Conservation (phyloP, 495 filamentous ascomycete genomes). For the Hypoxylon intermedium region DNA sequence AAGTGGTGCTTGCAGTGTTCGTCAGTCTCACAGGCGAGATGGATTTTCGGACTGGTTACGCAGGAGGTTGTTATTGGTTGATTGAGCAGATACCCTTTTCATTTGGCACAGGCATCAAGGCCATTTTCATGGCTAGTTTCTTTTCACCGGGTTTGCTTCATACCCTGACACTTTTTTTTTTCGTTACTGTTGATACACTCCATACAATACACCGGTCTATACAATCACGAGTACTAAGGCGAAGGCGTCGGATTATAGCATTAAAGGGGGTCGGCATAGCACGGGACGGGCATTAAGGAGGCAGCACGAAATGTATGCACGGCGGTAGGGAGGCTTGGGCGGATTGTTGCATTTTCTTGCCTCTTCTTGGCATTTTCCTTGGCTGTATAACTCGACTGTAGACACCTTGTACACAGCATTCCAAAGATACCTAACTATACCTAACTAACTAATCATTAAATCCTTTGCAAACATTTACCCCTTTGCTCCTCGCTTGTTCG, state of each 20-base stretch:
- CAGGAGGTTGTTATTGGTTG: conserved; percentile 52
- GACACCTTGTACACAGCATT: conserved; percentile 22
- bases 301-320: conserved; percentile 12
- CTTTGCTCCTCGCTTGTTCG: not conserved
- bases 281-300: conserved; percentile 28
- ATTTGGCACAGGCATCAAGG: conserved; percentile 1
- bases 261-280: conserved; percentile 26
- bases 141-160: not conserved
- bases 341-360: conserved; percentile 23
- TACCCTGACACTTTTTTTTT: conserved; percentile 1
- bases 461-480: not conserved
- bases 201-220: conserved; percentile 9
- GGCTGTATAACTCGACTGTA: conserved; percentile 16
- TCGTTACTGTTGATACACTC: not conserved
- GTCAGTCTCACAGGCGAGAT: conserved; percentile 50
- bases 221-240: conserved; percentile 12
- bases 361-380: not conserved
- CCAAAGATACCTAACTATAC: conserved; percentile 27
- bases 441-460: conserved; percentile 23
- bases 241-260: conserved; percentile 37
- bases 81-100: conserved; percentile 37
- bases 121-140: not conserved
- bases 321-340: conserved; percentile 7
- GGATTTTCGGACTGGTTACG: conserved; percentile 55
- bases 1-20: conserved; percentile 83